Conservation (phyloP, 139 green algal species). For the Micractinium conductrix region DNA sequence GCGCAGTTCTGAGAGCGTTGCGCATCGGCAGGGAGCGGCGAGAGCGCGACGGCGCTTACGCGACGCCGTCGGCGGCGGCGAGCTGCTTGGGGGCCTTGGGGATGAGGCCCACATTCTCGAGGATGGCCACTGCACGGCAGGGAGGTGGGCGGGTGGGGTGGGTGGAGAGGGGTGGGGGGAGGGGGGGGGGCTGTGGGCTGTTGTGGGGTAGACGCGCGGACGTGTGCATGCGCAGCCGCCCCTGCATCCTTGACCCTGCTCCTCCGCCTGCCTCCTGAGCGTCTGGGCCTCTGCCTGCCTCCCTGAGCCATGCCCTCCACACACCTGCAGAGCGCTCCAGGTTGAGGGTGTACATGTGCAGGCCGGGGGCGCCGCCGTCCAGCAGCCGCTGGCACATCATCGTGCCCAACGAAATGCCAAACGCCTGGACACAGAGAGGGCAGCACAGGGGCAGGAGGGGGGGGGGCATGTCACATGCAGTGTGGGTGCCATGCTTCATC, state of each 20-base stretch:
- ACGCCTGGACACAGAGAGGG: constrained; percentile 58
- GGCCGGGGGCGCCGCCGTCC: constrained; percentile 68
- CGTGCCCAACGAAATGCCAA: constrained; percentile 88
- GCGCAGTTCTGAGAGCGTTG: no score
- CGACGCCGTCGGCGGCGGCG: neutral
- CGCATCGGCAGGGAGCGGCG: no score
- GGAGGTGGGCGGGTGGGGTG: neutral
- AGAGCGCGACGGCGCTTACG: no score
- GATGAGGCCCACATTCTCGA: constrained; percentile 56
- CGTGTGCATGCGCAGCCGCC: no score
- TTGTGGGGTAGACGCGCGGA: neutral
- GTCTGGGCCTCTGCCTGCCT: no score
- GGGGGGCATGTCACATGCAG: neutral
- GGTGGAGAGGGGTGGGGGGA: neutral
- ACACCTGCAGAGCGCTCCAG: constrained; percentile 69
- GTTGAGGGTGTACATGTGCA: constrained; percentile 99
- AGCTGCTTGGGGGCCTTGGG: constrained; percentile 18
- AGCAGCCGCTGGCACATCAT: constrained; percentile 93
- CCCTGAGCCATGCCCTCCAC: no score
- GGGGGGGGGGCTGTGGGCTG: no score
- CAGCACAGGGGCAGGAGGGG: neutral
- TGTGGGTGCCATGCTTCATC: no score
- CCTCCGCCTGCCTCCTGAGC: no score
- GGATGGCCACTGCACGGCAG: constrained; percentile 21
- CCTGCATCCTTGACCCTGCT: neutral